Base-by-base conservation (phyloP, 2,329 filamentous ascomycete species). In the Westerdykella sp. region DNA sequence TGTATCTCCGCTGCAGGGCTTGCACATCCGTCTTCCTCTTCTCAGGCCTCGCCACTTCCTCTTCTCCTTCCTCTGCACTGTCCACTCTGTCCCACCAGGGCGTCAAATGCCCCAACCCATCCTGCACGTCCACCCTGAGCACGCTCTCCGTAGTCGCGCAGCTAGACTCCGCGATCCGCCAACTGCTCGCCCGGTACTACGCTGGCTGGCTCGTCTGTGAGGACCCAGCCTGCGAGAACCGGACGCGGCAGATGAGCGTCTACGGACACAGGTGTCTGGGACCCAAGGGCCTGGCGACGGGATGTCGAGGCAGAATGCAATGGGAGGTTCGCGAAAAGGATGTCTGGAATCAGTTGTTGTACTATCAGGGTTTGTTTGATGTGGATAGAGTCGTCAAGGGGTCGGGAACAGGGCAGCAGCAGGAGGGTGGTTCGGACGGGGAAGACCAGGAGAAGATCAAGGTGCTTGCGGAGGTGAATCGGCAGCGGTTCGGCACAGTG, bases 321-420 rank as follows among this genome's bases (percentile, higher is more conserved):
- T 96, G 90, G 64, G 89, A 94, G 69, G 84, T 87, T 60, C 76
- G 79, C 1, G 93, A 97, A 71, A 91, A 93, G 69, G 84, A 85
- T 58, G 77, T 97, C 46, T 97, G 96, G 71, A 97, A 95, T 66
- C 93, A 98, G 69, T 75, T 98, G 34, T 71, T 97, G 42, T 98
- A 95, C 71, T 85, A 90, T 63, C 79, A 85, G 23, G 78, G 78
- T 39, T 69, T 97, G 43, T 98, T 89, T 74, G 90, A 98, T 67
- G 85, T 94, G 3, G 90, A 97, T 49, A 88, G 87, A 69, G 85
- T 85, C 12, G 79, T 80, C 51, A 64, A 57, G 43, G 70, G 54
- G 23, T 3, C 57, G 14, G 60, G 66, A 46, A 69, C 65, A 1
- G 18, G 18, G 72, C 81, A 49, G 77, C 25, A 28, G 25, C 25